phyloP scores from a whole-genome alignment of 108 stramenopile genomes.

The Cyclostephanos tholiformis region DNA sequence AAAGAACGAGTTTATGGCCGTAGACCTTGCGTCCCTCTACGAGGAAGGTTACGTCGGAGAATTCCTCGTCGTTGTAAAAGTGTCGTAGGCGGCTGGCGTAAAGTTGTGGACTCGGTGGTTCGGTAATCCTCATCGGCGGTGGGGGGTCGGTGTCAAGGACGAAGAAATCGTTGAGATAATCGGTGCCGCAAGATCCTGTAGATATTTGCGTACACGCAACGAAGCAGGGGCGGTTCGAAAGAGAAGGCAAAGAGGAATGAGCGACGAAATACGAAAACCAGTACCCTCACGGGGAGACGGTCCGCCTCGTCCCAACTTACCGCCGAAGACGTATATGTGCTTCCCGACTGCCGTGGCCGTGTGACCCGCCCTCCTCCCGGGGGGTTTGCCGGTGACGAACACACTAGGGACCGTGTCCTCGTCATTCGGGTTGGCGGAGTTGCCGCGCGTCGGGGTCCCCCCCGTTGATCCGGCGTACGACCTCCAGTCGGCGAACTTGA shows the following conservation, averaged over 20 bases:
- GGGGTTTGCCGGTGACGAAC: slow-evolving; percentile 68
- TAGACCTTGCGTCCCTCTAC: slow-evolving; percentile 84
- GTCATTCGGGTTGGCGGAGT: slow-evolving; percentile 84
- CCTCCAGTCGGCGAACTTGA: slow-evolving; percentile 65
- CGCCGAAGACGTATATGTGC: slow-evolving; percentile 84
- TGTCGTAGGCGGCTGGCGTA: slow-evolving; percentile 68
- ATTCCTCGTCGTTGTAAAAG: slow-evolving; percentile 86
- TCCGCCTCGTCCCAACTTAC: slow-evolving; percentile 25
- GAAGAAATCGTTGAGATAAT: slow-evolving; percentile 86
- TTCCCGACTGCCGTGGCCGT: slow-evolving; percentile 91
- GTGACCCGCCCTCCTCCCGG: slow-evolving; percentile 91
- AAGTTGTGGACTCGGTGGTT: slow-evolving; percentile 67
- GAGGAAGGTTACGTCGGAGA: slow-evolving; percentile 91
- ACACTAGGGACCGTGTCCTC: slow-evolving; percentile 81
- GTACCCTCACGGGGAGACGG: slow-evolving; percentile 41
- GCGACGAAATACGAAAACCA: not conserved
- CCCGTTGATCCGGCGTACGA: slow-evolving; percentile 44
- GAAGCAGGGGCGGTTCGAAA: not conserved
- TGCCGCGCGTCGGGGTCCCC: slow-evolving; percentile 16
- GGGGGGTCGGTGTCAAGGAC: slow-evolving; percentile 91
- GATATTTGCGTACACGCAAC: slow-evolving; percentile 22
- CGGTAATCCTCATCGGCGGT: slow-evolving; percentile 64
- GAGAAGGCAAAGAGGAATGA: not conserved
- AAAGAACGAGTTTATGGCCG: slow-evolving; percentile 89
- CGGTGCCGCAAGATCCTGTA: slow-evolving; percentile 39